A percentile compares a stretch with the other conserved stretches of the same genome.
These are phyloP conservation scores for Peniophora sp. DNA, from an alignment of 1,284 basidiomycete genomes.

Conservation along the genomic window DNA sequence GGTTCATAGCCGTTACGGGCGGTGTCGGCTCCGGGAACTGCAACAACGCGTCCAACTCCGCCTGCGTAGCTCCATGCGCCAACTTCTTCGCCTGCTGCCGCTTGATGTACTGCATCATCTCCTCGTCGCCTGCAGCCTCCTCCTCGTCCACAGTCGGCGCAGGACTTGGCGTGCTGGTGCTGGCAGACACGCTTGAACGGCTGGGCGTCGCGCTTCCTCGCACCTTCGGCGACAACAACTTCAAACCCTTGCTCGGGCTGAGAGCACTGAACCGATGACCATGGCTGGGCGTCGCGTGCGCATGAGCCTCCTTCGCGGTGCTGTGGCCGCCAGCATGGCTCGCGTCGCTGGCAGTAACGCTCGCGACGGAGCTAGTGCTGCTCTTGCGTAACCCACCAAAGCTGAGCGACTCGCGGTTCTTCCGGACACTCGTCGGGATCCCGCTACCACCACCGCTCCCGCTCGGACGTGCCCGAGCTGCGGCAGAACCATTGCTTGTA, in stretches of 20 bases:
- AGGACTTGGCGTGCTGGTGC: constrained; percentile 55
- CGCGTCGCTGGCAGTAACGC: constrained; percentile 38
- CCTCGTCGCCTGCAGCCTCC: constrained; percentile 86
- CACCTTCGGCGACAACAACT: constrained; percentile 72
- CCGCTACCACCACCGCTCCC: constrained; percentile 18
- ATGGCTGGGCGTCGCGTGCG: constrained; percentile 17
- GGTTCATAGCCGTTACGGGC: constrained; percentile 63
- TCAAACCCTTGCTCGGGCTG: constrained; percentile 75
- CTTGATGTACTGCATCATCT: constrained; percentile 93
- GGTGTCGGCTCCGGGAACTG: constrained; percentile 88
- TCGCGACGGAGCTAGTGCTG: constrained; percentile 69
- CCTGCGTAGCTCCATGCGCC: constrained; percentile 74
- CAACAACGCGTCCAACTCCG: constrained; percentile 84
- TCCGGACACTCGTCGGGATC: constrained; percentile 35
- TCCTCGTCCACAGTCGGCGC: constrained; percentile 81
- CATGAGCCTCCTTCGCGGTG: too few relatives aligned
- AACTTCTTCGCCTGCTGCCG: constrained; percentile 86
- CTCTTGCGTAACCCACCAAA: constrained; percentile 71
- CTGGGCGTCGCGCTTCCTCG: constrained; percentile 44
- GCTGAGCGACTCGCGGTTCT: constrained; percentile 67
- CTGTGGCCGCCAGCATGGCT: constrained; percentile 5
- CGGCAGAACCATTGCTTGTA: constrained; percentile 33
- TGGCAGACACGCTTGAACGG: constrained; percentile 44
- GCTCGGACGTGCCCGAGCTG: constrained; percentile 11
- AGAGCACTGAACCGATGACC: constrained; percentile 69